Evolutionary conservation across 1,139 yeast species (phyloP).

Genomic region (Blastobotrys niveus): DNA sequence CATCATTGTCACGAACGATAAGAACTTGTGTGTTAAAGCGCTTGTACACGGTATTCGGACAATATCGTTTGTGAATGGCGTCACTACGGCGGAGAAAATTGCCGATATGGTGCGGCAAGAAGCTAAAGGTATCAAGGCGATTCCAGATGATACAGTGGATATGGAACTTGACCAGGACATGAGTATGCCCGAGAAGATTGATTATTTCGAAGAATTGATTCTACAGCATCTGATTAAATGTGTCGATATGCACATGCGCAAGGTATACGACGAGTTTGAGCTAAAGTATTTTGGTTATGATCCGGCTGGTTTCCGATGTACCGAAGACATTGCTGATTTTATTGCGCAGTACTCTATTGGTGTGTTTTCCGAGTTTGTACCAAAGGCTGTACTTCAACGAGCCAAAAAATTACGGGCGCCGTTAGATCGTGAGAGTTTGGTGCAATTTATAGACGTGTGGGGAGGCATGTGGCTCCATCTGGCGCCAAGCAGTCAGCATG

Average conservation of each 20-base stretch:
- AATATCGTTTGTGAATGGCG: slow-evolving; percentile 52
- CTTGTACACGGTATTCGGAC: slow-evolving; percentile 62
- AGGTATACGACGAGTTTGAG: slow-evolving; percentile 53
- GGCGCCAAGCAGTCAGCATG: slow-evolving; percentile 5
- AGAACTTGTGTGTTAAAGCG: slow-evolving; percentile 75
- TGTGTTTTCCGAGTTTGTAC: slow-evolving; percentile 44
- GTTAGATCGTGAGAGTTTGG: slow-evolving; percentile 3
- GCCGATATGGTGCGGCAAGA: slow-evolving; percentile 38
- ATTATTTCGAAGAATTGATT: slow-evolving; percentile 4
- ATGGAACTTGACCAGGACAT: slow-evolving; percentile 7
- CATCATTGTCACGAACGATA: slow-evolving; percentile 74
- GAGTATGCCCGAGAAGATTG: slow-evolving; percentile 6
- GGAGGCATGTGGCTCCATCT: slow-evolving; percentile 16
- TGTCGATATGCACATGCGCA: slow-evolving; percentile 48
- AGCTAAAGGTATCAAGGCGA: slow-evolving; percentile 12
- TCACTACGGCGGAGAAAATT: slow-evolving; percentile 55
- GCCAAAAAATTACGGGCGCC: slow-evolving; percentile 4
- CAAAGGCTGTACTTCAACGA: slow-evolving; percentile 28
- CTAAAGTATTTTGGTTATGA: slow-evolving; percentile 47
- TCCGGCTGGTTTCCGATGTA: slow-evolving; percentile 31
- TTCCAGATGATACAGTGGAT: slow-evolving; percentile 4
- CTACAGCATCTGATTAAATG: slow-evolving; percentile 37
- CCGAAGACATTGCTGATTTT: slow-evolving; percentile 42
- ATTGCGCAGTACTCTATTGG: slow-evolving; percentile 51
- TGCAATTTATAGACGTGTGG: slow-evolving; percentile 12